Conservation (phyloP, 2,329 filamentous ascomycete species). For the Exophiala lecanii-corni region DNA sequence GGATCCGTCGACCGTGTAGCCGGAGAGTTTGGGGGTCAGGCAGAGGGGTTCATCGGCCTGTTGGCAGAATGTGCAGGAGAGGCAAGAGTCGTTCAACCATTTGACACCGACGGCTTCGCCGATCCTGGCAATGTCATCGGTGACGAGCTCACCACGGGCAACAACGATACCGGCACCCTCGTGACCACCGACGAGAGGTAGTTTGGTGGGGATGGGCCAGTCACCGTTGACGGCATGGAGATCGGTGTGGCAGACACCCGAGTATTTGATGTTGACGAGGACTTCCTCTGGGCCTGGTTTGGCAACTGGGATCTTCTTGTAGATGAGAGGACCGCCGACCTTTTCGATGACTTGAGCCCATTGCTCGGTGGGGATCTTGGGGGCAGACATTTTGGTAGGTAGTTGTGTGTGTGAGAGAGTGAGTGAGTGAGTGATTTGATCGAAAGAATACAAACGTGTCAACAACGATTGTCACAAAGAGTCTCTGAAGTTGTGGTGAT, state of each 20-base stretch:
- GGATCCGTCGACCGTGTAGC: constrained; percentile 84
- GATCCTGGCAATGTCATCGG: constrained; percentile 61
- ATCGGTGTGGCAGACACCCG: constrained; percentile 87
- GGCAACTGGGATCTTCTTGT: constrained; percentile 65
- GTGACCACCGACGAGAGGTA: constrained; percentile 72
- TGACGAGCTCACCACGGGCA: constrained; percentile 69
- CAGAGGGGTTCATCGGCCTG: constrained; percentile 79
- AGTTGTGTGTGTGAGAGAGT: neutral
- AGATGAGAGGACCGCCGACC: constrained; percentile 61
- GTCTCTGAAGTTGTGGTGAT: no score
- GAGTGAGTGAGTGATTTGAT: neutral
- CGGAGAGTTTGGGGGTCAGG: constrained; percentile 67
- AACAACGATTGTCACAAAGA: no score
- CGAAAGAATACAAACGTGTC: neutral
- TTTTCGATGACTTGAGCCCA: constrained; percentile 89
- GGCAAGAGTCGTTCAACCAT: constrained; percentile 86
- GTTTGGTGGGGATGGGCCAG: constrained; percentile 79
- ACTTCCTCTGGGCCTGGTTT: constrained; percentile 84
- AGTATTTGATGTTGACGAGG: constrained; percentile 85
- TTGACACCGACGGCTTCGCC: constrained; percentile 86
- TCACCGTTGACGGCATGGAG: constrained; percentile 78
- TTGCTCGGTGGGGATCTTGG: constrained; percentile 70
- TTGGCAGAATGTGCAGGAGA: constrained; percentile 78
- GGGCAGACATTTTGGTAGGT: constrained; percentile 27
- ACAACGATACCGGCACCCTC: constrained; percentile 80